These are phyloP conservation scores for Wallacemonas sp. DNA, from an alignment of 208 protist genomes.

Conservation along the genomic window DNA sequence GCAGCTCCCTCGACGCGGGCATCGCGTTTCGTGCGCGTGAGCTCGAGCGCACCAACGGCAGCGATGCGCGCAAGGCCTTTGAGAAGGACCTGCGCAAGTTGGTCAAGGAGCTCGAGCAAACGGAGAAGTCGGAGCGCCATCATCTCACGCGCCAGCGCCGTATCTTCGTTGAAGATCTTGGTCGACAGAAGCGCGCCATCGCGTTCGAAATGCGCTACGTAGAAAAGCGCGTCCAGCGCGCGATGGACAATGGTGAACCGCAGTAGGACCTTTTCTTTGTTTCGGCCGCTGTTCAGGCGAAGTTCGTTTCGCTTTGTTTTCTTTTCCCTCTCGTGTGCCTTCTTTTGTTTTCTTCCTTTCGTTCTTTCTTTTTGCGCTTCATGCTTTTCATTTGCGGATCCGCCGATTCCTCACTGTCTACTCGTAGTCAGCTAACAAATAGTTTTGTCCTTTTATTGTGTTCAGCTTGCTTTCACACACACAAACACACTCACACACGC, in stretches of 20 bases:
- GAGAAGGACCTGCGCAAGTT: slow-evolving; percentile 31
- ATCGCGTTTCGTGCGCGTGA: slow-evolving; percentile 1
- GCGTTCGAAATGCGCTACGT: slow-evolving; percentile 8
- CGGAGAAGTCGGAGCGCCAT: slow-evolving; percentile 22
- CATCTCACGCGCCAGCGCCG: slow-evolving; percentile 7
- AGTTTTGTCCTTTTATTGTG: no score
- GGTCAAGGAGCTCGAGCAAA: slow-evolving; percentile 33
- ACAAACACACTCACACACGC: no score
- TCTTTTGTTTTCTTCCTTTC: background rate
- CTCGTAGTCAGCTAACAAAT: no score
- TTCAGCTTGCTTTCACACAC: no score
- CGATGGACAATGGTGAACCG: background rate
- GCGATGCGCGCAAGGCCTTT: slow-evolving; percentile 35
- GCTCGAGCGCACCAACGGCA: background rate
- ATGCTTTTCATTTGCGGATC: no score
- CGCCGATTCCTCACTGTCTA: no score
- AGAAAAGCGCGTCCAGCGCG: background rate
- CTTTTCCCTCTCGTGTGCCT: background rate
- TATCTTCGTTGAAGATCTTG: slow-evolving; percentile 19
- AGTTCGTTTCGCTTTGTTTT: no score
- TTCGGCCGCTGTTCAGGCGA: no score
- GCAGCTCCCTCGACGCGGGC: background rate
- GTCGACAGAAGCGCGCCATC: slow-evolving; percentile 13
- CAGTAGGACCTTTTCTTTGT: slow-evolving; percentile 2
- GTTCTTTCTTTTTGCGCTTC: background rate